phyloP scores from a whole-genome alignment of 305 asterid genomes.

The Fraxinus xanthoxyloides region DNA sequence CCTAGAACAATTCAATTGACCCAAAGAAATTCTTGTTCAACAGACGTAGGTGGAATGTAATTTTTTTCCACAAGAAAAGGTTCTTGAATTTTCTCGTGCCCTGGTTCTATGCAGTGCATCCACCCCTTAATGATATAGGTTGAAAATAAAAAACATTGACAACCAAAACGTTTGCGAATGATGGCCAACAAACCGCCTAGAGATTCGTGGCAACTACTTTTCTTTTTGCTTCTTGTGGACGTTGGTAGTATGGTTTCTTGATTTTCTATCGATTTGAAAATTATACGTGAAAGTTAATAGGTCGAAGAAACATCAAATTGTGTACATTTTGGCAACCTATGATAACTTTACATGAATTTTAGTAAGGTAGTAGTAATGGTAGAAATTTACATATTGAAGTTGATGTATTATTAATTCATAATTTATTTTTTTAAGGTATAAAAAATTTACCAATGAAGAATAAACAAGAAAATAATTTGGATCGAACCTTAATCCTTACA shows the following conservation, averaged over 20 bases:
- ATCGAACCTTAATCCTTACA: not conserved
- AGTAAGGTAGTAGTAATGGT: not conserved
- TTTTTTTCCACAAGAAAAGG: conserved; percentile 5
- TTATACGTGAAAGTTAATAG: not conserved
- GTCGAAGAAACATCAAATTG: not conserved
- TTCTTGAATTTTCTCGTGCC: not conserved
- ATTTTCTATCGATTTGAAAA: not conserved
- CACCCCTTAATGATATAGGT: not conserved
- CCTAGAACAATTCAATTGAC: not conserved
- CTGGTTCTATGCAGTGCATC: not conserved
- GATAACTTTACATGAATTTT: not conserved
- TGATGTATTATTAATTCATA: too few relatives aligned
- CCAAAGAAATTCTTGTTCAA: not conserved
- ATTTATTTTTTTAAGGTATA: not conserved
- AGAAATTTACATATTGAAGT: not conserved
- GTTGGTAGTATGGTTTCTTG: not conserved
- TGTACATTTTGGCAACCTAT: not conserved
- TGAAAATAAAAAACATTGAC: not conserved
- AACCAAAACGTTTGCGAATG: not conserved
- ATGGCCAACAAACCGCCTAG: not conserved
- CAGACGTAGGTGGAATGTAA: not conserved
- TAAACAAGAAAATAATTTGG: not conserved
- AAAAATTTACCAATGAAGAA: not conserved
- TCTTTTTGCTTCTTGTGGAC: not conserved
- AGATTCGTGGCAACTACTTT: not conserved